A percentile compares a stretch with the other conserved stretches of the same genome.
phyloP scores from a whole-genome alignment of 371 early-diverging fungal species.

The Cokeromyces recurvatus region DNA sequence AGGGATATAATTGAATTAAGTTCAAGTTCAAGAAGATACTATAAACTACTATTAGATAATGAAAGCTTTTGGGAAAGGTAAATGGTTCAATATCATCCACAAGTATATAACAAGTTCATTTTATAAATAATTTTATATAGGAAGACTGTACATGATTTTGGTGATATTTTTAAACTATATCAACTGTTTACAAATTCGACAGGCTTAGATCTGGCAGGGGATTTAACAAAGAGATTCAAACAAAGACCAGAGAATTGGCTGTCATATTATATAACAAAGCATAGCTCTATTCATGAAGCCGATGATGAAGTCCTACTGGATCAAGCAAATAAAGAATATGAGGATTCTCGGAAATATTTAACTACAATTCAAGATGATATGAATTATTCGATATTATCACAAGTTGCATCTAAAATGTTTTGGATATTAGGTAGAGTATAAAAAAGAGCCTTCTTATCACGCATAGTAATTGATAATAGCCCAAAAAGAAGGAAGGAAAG shows the following conservation, averaged over 20 bases:
- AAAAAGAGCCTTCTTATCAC: too few species aligned
- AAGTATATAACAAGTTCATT: neutral
- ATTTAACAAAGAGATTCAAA: conserved; percentile 32
- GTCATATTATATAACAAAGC: conserved; percentile 34
- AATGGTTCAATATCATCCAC: too few species aligned
- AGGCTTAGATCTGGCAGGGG: conserved; percentile 43
- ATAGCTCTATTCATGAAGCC: conserved; percentile 21
- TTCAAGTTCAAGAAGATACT: neutral
- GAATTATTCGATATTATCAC: conserved; percentile 36
- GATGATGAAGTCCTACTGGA: conserved; percentile 30
- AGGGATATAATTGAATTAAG: conserved; percentile 1
- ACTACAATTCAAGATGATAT: conserved; percentile 40
- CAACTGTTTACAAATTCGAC: conserved; percentile 35
- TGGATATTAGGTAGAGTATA: conserved; percentile 44
- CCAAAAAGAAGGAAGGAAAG: too few species aligned
- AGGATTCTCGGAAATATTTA: conserved; percentile 37
- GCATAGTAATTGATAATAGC: too few species aligned
- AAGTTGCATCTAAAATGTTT: conserved; percentile 50
- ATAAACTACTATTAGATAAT: neutral
- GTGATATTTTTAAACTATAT: conserved; percentile 50
- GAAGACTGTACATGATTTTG: conserved; percentile 50
- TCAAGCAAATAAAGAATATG: conserved; percentile 43
- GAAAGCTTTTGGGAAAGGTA: conserved; percentile 28
- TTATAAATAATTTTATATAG: conserved; percentile 10
- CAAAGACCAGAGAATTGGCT: conserved; percentile 45